Percentiles rank a stretch among this genome's conserved stretches.
These are phyloP conservation scores for Rachicladosporium sp. DNA, from an alignment of 2,329 filamentous ascomycete species.

Conservation along the genomic window DNA sequence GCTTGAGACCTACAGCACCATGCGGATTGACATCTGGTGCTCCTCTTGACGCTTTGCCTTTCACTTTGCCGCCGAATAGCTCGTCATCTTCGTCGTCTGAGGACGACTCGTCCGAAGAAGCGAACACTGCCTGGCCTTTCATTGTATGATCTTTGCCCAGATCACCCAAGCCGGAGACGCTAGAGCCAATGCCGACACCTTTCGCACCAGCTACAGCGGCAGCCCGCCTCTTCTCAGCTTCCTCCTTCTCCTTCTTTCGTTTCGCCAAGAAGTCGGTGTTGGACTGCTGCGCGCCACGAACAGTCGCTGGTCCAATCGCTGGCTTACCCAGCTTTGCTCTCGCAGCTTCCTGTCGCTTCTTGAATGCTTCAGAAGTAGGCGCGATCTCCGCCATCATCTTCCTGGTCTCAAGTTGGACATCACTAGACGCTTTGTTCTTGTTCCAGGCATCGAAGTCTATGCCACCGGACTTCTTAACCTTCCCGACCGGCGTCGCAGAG, in stretches of 20 bases:
- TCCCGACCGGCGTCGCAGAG: conserved; percentile 13
- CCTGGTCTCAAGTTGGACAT: no score
- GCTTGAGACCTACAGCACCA: conserved; percentile 20
- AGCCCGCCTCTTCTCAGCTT: conserved; percentile 41
- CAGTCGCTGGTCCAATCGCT: neutral
- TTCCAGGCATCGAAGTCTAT: conserved; percentile 25
- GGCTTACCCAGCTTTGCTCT: neutral
- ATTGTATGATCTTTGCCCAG: conserved; percentile 67
- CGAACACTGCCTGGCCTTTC: conserved; percentile 78
- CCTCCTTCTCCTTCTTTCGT: conserved; percentile 62
- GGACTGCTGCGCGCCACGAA: conserved; percentile 1
- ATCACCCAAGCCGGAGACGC: conserved; percentile 58
- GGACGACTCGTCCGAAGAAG: conserved; percentile 57
- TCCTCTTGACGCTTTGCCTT: conserved; percentile 25
- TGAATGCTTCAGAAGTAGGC: conserved; percentile 4
- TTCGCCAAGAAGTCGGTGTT: conserved; percentile 54
- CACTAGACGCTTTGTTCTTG: conserved; percentile 29
- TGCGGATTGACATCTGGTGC: conserved; percentile 15
- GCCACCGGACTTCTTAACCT: conserved; percentile 13
- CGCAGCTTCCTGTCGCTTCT: conserved; percentile 9
- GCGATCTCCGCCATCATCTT: neutral
- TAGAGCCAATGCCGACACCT: conserved; percentile 67
- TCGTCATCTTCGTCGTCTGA: conserved; percentile 36
- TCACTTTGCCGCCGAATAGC: conserved; percentile 43
- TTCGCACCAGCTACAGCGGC: conserved; percentile 14